phyloP scores from a whole-genome alignment of 192 early-diverging fungal species.

The Rhizophagus prolifer region DNA sequence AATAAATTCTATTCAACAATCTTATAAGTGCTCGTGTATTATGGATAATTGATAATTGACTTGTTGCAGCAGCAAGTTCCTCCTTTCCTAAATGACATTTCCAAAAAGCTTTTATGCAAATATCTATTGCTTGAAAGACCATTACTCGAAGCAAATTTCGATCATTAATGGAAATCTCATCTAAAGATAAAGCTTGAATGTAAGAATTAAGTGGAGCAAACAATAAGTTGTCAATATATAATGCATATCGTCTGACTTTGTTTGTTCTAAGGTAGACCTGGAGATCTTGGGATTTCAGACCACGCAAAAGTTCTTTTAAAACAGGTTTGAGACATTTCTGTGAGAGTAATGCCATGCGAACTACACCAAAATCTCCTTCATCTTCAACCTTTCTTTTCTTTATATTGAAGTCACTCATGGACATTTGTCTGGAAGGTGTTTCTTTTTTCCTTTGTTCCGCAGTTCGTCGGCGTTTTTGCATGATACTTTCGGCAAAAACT shows the following conservation, averaged over 20 bases:
- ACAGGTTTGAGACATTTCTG: constrained; percentile 4
- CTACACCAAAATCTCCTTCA: background rate
- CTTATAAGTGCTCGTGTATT: background rate
- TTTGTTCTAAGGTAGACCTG: background rate
- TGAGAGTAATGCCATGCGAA: background rate
- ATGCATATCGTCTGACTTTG: background rate
- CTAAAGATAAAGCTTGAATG: background rate
- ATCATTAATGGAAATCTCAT: background rate
- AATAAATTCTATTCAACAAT: constrained; percentile 8
- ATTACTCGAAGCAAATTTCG: background rate
- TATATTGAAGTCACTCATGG: background rate
- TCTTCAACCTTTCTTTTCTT: background rate
- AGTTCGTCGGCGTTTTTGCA: background rate
- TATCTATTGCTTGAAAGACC: background rate
- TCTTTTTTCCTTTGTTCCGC: background rate
- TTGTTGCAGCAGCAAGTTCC: background rate
- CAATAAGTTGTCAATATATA: constrained; percentile 1
- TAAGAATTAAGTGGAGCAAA: background rate
- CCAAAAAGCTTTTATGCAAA: background rate
- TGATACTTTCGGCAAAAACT: background rate
- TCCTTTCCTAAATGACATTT: background rate
- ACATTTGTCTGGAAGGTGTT: background rate
- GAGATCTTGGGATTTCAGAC: background rate
- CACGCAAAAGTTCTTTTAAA: background rate
- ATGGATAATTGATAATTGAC: background rate